Percentiles rank a stretch among this genome's conserved stretches.
These are phyloP conservation scores for Tulasnella calospora DNA, from an alignment of 768 basidiomycete species.

Conservation along the genomic window DNA sequence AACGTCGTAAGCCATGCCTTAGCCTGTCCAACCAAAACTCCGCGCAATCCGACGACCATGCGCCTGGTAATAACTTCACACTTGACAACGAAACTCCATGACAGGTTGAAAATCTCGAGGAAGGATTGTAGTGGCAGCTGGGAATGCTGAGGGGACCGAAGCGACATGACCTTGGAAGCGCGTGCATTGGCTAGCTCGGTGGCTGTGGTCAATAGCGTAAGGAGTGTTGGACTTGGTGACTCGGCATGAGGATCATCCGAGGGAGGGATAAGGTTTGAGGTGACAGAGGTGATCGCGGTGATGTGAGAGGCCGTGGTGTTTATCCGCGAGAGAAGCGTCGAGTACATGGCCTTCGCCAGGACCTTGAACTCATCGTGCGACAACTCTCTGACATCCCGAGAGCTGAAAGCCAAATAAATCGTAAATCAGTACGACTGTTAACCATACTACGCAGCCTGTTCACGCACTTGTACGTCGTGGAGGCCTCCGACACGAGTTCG, in stretches of 20 bases:
- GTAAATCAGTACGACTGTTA: neutral
- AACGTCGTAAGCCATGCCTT: constrained; percentile 82
- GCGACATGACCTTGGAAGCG: constrained; percentile 68
- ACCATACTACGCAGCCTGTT: neutral
- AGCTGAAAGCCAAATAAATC: neutral
- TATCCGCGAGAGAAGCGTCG: constrained; percentile 11
- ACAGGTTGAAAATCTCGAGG: constrained; percentile 71
- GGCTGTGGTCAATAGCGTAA: constrained; percentile 70
- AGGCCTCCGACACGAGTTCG: constrained; percentile 33
- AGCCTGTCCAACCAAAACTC: constrained; percentile 80
- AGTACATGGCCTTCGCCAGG: constrained; percentile 12
- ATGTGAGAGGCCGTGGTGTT: constrained; percentile 7
- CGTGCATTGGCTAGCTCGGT: constrained; percentile 83
- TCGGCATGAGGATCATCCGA: constrained; percentile 7
- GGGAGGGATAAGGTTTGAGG: neutral
- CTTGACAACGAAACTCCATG: constrained; percentile 84
- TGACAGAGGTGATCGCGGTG: neutral
- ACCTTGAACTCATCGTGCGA: constrained; percentile 37
- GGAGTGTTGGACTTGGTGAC: constrained; percentile 35
- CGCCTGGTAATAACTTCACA: constrained; percentile 79
- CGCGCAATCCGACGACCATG: constrained; percentile 91
- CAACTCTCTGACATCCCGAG: constrained; percentile 40
- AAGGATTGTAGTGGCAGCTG: constrained; percentile 68
- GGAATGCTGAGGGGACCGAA: constrained; percentile 75
- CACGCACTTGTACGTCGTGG: neutral